A percentile compares a stretch with the other conserved stretches of the same genome.
These are phyloP conservation scores for Eragrostis nindensis DNA, from an alignment of 176 grass and related monocot species.

Conservation along the genomic window DNA sequence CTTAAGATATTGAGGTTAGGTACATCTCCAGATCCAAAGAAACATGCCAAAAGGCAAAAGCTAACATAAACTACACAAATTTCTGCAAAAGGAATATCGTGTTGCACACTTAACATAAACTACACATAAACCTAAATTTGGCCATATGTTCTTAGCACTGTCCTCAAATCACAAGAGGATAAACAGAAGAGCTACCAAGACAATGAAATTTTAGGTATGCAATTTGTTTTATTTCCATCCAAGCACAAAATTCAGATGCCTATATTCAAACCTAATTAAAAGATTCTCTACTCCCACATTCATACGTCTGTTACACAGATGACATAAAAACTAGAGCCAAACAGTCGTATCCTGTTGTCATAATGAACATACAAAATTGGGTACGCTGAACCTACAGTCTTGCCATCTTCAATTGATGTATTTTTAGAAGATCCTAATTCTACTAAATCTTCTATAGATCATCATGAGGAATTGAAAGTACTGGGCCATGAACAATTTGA, in stretches of 20 bases:
- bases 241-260: neutral
- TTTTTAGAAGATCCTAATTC: constrained; percentile 27
- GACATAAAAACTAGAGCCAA: neutral
- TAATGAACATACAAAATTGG: constrained; percentile 14
- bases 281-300: constrained; percentile 2
- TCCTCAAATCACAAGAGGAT: neutral
- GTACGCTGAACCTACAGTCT: constrained; percentile 20
- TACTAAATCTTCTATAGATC: constrained; percentile 2
- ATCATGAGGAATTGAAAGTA: constrained; percentile 5
- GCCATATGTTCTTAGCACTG: neutral
- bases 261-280: neutral
- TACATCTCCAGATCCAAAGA: constrained; percentile 22
- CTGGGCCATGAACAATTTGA: constrained; percentile 15
- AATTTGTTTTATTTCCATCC: neutral
- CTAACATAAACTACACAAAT: neutral
- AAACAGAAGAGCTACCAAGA: constrained; percentile 17
- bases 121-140: neutral
- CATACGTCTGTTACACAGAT: constrained; percentile 25
- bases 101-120: constrained; percentile 19
- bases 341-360: neutral
- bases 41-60: constrained; percentile 28
- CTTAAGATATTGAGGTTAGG: constrained; percentile 35
- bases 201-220: neutral
- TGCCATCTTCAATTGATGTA: neutral
- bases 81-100: constrained; percentile 17